These are phyloP conservation scores for Schwanniomyces polymorphus DNA, from an alignment of 805 yeast genomes.

Conservation along the genomic window DNA sequence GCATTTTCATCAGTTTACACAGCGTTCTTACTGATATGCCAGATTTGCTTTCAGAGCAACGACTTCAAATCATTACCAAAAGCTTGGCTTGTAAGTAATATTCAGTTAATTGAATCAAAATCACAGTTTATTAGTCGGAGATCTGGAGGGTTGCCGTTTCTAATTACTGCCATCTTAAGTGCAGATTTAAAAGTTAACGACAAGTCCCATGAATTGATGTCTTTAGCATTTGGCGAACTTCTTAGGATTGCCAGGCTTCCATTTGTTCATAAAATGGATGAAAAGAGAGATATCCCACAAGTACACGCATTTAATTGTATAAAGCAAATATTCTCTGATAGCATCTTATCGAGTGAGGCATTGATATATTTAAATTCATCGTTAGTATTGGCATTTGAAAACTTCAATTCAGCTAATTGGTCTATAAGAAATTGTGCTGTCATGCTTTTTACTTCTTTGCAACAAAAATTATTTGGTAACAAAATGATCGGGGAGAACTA, in stretches of 20 bases:
- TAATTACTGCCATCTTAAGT: constrained; percentile 72
- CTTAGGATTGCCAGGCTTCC: constrained; percentile 55
- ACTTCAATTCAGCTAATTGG: constrained; percentile 74
- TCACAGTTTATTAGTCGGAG: constrained; percentile 79
- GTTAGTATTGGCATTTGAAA: constrained; percentile 56
- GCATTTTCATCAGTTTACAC: constrained; percentile 90
- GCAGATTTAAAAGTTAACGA: constrained; percentile 36
- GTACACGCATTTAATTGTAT: constrained; percentile 92
- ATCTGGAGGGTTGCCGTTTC: constrained; percentile 88
- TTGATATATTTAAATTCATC: constrained; percentile 55
- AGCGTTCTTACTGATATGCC: constrained; percentile 67
- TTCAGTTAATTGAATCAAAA: constrained; percentile 51
- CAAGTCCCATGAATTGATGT: constrained; percentile 34
- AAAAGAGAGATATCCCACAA: constrained; percentile 76
- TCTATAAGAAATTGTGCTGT: constrained; percentile 88
- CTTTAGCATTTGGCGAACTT: constrained; percentile 51
- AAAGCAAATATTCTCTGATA: constrained; percentile 69
- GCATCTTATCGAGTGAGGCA: constrained; percentile 57
- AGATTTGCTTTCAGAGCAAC: constrained; percentile 40
- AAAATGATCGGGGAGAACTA: constrained; percentile 36
- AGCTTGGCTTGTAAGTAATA: constrained; percentile 60
- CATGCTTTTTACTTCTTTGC: constrained; percentile 86
- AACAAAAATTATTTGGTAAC: constrained; percentile 75
- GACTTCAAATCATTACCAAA: constrained; percentile 41
- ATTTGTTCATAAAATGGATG: constrained; percentile 44